phyloP scores from a whole-genome alignment of 2,329 filamentous ascomycete genomes.

The Aphanocladium album region DNA sequence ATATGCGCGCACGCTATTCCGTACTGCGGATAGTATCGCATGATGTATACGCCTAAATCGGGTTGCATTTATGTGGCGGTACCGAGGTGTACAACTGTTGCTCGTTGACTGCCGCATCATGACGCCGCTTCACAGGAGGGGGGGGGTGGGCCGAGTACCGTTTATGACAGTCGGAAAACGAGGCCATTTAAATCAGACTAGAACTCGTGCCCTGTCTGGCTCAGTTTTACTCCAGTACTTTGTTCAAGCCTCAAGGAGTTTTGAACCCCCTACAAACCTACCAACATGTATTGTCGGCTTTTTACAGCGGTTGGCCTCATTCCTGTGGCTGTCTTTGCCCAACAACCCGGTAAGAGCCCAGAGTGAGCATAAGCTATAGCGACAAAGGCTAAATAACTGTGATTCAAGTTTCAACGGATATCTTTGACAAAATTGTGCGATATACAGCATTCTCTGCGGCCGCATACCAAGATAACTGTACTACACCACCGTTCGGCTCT shows the following conservation, averaged over 20 bases:
- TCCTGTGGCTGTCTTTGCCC: background rate
- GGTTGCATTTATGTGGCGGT: too few species aligned
- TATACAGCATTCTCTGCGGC: slow-evolving; percentile 18
- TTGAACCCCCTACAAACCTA: background rate
- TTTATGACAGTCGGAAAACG: too few species aligned
- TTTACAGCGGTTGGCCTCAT: background rate
- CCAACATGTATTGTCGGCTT: background rate
- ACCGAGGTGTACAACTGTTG: too few species aligned
- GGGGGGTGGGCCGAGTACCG: too few species aligned
- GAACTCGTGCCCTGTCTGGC: too few species aligned
- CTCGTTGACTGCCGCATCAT: too few species aligned
- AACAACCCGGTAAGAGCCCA: background rate
- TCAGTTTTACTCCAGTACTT: too few species aligned
- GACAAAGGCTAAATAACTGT: background rate
- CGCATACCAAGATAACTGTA: slow-evolving; percentile 32
- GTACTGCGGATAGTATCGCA: too few species aligned
- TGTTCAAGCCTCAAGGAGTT: background rate
- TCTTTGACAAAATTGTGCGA: slow-evolving; percentile 5
- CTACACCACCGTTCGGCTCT: slow-evolving; percentile 30
- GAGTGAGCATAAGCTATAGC: background rate
- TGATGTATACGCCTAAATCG: too few species aligned
- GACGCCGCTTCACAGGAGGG: too few species aligned
- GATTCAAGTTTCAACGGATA: background rate
- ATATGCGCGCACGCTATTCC: too few species aligned
- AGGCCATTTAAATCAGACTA: too few species aligned